phyloP scores from a whole-genome alignment of 2,329 filamentous ascomycete species.

The Fusarium sp. region DNA sequence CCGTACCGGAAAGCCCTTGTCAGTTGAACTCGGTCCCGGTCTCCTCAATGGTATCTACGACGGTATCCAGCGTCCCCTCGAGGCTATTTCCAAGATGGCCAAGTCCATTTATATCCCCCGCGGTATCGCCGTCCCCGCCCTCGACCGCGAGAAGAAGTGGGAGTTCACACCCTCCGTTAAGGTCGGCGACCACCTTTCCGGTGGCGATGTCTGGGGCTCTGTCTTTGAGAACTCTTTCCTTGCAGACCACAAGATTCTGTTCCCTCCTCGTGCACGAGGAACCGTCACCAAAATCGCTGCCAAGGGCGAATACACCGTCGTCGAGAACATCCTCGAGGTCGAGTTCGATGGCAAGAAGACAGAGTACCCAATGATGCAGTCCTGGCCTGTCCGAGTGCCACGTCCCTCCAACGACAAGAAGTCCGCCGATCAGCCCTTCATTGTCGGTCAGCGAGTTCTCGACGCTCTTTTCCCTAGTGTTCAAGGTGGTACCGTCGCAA shows the following conservation, averaged over 20 bases:
- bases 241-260: slow-evolving; percentile 89
- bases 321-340: slow-evolving; percentile 91
- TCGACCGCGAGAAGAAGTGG: slow-evolving; percentile 95
- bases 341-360: slow-evolving; percentile 98
- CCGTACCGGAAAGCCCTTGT: slow-evolving; percentile 93
- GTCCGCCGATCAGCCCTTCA: slow-evolving; percentile 86
- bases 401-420: slow-evolving; percentile 93
- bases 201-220: slow-evolving; percentile 93
- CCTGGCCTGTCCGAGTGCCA: slow-evolving; percentile 96
- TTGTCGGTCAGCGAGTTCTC: slow-evolving; percentile 95
- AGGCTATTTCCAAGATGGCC: slow-evolving; percentile 79
- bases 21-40: slow-evolving; percentile 95
- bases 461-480: slow-evolving; percentile 97
- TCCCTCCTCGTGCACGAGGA: slow-evolving; percentile 89
- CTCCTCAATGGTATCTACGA: slow-evolving; percentile 99
- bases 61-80: slow-evolving; percentile 95
- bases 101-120: slow-evolving; percentile 97
- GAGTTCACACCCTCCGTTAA: slow-evolving; percentile 92
- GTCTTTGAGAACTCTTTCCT: slow-evolving; percentile 98
- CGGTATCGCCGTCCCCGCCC: slow-evolving; percentile 85
- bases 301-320: slow-evolving; percentile 93
- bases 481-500: slow-evolving; percentile 96
- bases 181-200: slow-evolving; percentile 96
- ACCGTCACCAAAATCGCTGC: slow-evolving; percentile 90
- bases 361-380: slow-evolving; percentile 97